Conservation (phyloP, 2,329 filamentous ascomycete species). For the Beauveria brongniartii region DNA sequence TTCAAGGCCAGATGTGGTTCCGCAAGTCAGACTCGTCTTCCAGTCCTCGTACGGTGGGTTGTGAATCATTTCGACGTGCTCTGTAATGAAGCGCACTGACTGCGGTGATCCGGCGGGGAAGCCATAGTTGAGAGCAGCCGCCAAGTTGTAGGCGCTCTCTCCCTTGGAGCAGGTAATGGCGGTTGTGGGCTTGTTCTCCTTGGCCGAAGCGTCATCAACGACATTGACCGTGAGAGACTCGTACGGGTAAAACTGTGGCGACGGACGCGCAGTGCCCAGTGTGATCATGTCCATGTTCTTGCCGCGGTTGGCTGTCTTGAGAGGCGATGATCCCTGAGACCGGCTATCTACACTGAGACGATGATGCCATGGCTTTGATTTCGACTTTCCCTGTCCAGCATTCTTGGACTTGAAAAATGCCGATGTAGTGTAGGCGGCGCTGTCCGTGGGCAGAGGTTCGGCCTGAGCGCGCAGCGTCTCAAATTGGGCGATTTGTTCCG, state of each 20-base stretch:
- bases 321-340: constrained; percentile 5
- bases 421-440: constrained; percentile 9
- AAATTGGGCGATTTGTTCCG: constrained; percentile 8
- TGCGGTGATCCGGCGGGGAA: constrained; percentile 64
- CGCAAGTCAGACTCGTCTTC: constrained; percentile 58
- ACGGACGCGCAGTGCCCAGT: constrained; percentile 8
- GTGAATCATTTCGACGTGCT: constrained; percentile 69
- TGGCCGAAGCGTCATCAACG: constrained; percentile 8
- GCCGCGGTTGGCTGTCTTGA: constrained; percentile 7
- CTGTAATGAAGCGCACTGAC: constrained; percentile 61
- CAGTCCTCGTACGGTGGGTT: constrained; percentile 66
- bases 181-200: constrained; percentile 4
- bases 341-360: constrained; percentile 6
- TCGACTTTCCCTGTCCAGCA: constrained; percentile 6
- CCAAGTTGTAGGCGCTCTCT: constrained; percentile 16
- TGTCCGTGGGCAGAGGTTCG: constrained; percentile 10
- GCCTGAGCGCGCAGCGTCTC: constrained; percentile 3
- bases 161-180: constrained; percentile 10
- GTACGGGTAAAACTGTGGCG: constrained; percentile 8
- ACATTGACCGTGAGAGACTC: constrained; percentile 8
- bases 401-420: constrained; percentile 10
- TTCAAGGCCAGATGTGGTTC: constrained; percentile 61
- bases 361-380: background rate
- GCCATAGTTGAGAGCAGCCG: constrained; percentile 65
- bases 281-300: constrained; percentile 10